Conservation (phyloP, 306 rosid genomes). For the Lagenaria siceraria region DNA sequence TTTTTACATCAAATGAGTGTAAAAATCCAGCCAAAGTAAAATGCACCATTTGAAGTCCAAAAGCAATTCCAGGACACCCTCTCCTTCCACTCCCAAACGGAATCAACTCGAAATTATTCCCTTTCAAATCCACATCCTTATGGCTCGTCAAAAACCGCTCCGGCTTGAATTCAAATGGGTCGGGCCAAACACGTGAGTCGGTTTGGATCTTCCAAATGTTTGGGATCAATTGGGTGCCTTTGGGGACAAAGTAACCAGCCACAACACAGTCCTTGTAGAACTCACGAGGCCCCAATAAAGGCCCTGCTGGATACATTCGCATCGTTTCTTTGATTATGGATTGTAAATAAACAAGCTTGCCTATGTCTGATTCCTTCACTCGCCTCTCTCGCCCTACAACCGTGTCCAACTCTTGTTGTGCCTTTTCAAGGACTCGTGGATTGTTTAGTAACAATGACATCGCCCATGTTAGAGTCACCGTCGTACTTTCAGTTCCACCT, state of each 20-base stretch:
- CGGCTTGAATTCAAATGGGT: slow-evolving; percentile 17
- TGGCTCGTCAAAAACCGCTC: slow-evolving; percentile 28
- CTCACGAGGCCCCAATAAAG: slow-evolving; percentile 19
- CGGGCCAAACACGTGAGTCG: slow-evolving; percentile 11
- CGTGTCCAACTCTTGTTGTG: slow-evolving; percentile 12
- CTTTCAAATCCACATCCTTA: slow-evolving; percentile 11
- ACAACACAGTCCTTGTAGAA: slow-evolving; percentile 29
- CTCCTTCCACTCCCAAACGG: slow-evolving; percentile 35
- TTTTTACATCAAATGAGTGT: background rate
- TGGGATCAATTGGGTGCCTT: slow-evolving; percentile 31
- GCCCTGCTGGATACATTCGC: slow-evolving; percentile 41
- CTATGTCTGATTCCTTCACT: slow-evolving; percentile 13
- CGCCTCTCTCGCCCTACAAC: slow-evolving; percentile 9
- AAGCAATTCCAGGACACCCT: slow-evolving; percentile 19
- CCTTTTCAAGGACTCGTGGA: background rate
- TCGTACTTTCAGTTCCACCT: slow-evolving; percentile 13
- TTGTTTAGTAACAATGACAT: slow-evolving; percentile 15
- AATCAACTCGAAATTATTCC: slow-evolving; percentile 17
- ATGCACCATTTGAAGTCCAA: slow-evolving; percentile 8
- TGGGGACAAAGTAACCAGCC: slow-evolving; percentile 24
- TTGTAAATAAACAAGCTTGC: slow-evolving; percentile 25
- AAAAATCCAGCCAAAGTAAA: slow-evolving; percentile 9
- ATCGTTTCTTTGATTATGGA: slow-evolving; percentile 38
- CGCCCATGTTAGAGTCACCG: slow-evolving; percentile 19
- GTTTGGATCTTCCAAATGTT: slow-evolving; percentile 35